These are phyloP conservation scores for Ceratonia siliqua DNA, from an alignment of 306 rosid species.

Conservation along the genomic window DNA sequence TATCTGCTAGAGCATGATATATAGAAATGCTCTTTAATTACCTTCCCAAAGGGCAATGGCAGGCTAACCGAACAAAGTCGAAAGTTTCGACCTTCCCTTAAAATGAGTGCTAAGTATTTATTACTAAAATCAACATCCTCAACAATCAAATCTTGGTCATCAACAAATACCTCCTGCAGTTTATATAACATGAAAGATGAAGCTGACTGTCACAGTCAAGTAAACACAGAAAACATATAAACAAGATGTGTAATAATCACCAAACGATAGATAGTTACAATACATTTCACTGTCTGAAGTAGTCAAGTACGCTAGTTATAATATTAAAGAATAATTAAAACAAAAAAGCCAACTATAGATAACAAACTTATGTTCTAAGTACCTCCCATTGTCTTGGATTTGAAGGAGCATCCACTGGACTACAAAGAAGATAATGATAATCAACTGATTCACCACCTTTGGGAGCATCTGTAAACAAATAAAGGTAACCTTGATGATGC, in stretches of 20 bases:
- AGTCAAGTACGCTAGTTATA: neutral
- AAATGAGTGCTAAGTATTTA: constrained; percentile 64
- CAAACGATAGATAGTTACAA: neutral
- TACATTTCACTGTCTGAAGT: constrained; percentile 14
- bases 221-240: constrained; percentile 11
- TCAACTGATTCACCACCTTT: constrained; percentile 62
- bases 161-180: constrained; percentile 65
- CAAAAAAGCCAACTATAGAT: neutral
- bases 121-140: constrained; percentile 83
- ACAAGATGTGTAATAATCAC: neutral
- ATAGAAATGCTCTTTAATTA: constrained; percentile 41
- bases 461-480: constrained; percentile 82
- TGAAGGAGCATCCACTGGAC: constrained; percentile 53
- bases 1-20: constrained; percentile 21
- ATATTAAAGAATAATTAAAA: neutral
- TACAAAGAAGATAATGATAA: constrained; percentile 76
- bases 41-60: constrained; percentile 75
- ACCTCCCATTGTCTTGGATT: constrained; percentile 90
- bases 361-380: constrained; percentile 25
- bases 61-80: constrained; percentile 74
- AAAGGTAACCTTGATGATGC: constrained; percentile 81
- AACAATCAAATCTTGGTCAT: constrained; percentile 52
- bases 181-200: constrained; percentile 29
- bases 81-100: constrained; percentile 62
- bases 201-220: constrained; percentile 11